These are phyloP conservation scores for Sechiopsis laciniata DNA, from an alignment of 306 rosid genomes.

Conservation along the genomic window DNA sequence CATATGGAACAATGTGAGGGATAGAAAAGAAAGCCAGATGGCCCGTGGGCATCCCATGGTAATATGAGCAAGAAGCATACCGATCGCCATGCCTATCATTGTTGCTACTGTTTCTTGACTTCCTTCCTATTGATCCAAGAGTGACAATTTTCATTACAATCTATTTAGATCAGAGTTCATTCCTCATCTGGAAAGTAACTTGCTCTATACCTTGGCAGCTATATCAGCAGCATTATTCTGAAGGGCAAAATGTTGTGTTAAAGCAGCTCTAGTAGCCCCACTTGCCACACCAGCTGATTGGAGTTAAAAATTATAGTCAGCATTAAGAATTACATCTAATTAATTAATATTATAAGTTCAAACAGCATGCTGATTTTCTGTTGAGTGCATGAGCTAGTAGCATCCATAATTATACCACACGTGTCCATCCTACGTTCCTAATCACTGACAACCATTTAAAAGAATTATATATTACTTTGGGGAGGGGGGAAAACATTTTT, in stretches of 20 bases:
- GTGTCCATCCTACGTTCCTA: background rate
- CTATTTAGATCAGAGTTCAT: constrained; percentile 12
- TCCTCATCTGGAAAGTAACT: constrained; percentile 16
- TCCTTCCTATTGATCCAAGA: constrained; percentile 42
- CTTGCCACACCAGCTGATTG: constrained; percentile 90
- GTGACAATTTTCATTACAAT: constrained; percentile 17
- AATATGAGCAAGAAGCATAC: constrained; percentile 77
- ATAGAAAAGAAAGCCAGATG: constrained; percentile 73
- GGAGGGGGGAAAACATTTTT: background rate
- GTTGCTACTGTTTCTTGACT: constrained; percentile 72
- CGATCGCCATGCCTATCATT: constrained; percentile 85
- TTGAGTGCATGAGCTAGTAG: background rate
- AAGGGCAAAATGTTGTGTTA: constrained; percentile 95
- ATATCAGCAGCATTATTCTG: constrained; percentile 61
- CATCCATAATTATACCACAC: background rate
- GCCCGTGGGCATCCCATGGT: constrained; percentile 65
- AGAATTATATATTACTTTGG: background rate
- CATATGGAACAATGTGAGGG: constrained; percentile 76
- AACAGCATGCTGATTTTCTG: background rate
- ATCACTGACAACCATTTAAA: background rate
- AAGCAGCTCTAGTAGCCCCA: constrained; percentile 99
- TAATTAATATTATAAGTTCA: constrained; percentile 1
- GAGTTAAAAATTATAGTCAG: constrained; percentile 26
- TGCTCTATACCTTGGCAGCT: constrained; percentile 47
- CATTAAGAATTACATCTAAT: background rate